phyloP scores from a whole-genome alignment of 805 yeast species.

The Myxozyma melibiosi region DNA sequence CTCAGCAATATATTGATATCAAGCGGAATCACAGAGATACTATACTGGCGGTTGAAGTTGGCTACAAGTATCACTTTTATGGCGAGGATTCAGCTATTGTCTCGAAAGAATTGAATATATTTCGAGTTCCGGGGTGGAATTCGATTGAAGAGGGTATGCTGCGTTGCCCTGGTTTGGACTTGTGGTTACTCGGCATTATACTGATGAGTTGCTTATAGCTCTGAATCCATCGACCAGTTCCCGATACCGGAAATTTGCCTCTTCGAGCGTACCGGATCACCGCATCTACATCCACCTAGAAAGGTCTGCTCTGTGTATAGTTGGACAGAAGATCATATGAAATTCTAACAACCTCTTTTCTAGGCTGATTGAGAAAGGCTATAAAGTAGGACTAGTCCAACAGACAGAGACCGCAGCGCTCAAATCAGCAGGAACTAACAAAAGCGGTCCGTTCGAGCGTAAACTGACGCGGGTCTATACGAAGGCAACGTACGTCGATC shows the following conservation, averaged over 20 bases:
- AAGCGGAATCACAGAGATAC: conserved; percentile 66
- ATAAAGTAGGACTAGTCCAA: conserved; percentile 83
- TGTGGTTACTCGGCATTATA: no score
- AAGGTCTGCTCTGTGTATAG: conserved; percentile 40
- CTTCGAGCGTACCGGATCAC: conserved; percentile 81
- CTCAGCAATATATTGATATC: conserved; percentile 70
- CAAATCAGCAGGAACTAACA: conserved; percentile 57
- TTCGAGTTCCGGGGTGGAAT: conserved; percentile 70
- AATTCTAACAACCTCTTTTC: neutral
- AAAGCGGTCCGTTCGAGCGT: conserved; percentile 64
- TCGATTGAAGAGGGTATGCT: conserved; percentile 49
- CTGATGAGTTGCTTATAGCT: no score
- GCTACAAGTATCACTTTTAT: conserved; percentile 85
- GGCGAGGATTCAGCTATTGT: conserved; percentile 80
- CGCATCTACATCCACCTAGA: conserved; percentile 76
- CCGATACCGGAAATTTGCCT: conserved; percentile 64
- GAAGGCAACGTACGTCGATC: conserved; percentile 79
- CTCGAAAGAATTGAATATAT: conserved; percentile 63
- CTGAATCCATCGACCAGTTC: conserved; percentile 42
- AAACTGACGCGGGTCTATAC: conserved; percentile 73
- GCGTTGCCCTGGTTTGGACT: no score
- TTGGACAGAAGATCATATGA: neutral
- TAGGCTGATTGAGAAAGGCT: conserved; percentile 62
- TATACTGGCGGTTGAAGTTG: conserved; percentile 80
- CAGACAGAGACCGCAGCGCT: conserved; percentile 82